A percentile compares a stretch with the other conserved stretches of the same genome.
Evolutionary conservation across 2,329 filamentous ascomycete genomes (phyloP).

Genomic region (Pyrenophora graminea): DNA sequence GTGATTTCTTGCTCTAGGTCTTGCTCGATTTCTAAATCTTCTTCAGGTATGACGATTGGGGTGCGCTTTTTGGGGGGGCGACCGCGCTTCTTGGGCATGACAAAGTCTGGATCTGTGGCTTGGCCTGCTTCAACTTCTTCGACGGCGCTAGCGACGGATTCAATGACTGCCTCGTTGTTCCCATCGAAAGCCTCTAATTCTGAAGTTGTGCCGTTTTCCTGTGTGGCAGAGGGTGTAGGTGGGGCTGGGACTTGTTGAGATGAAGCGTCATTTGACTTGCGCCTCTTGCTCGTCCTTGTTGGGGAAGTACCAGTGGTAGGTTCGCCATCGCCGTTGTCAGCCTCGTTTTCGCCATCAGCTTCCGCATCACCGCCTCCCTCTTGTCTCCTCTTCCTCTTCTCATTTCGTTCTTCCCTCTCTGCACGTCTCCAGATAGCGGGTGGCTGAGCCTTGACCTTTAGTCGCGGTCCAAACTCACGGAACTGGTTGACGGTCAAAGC

Average conservation of each 20-base stretch:
- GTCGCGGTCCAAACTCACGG: conserved; percentile 65
- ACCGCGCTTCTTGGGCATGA: conserved; percentile 45
- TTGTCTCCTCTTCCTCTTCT: conserved; percentile 28
- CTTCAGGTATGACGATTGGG: conserved; percentile 46
- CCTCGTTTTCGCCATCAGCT: conserved; percentile 5
- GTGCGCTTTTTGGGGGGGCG: conserved; percentile 40
- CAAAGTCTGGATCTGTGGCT: conserved; percentile 22
- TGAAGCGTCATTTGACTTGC: conserved; percentile 27
- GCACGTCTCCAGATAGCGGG: conserved; percentile 76
- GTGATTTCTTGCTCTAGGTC: conserved; percentile 54
- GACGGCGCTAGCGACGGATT: conserved; percentile 27
- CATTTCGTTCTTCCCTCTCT: conserved; percentile 50
- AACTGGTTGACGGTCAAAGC: conserved; percentile 88
- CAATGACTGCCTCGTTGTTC: conserved; percentile 27
- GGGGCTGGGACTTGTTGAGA: conserved; percentile 14
- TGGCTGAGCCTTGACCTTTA: conserved; percentile 69
- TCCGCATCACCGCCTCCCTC: conserved; percentile 16
- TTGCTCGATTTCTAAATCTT: conserved; percentile 53
- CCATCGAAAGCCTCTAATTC: conserved; percentile 28
- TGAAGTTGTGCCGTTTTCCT: conserved; percentile 5
- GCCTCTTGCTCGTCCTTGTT: conserved; percentile 29
- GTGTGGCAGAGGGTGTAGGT: conserved; percentile 9
- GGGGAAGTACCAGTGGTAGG: conserved; percentile 14
- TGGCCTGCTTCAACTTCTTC: conserved; percentile 22
- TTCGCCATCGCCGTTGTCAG: conserved; percentile 12